Evolutionary conservation across 1,284 basidiomycete species (phyloP), one percentile per base, ranked within the genome.

Genomic region (Ustilago sp.): DNA sequence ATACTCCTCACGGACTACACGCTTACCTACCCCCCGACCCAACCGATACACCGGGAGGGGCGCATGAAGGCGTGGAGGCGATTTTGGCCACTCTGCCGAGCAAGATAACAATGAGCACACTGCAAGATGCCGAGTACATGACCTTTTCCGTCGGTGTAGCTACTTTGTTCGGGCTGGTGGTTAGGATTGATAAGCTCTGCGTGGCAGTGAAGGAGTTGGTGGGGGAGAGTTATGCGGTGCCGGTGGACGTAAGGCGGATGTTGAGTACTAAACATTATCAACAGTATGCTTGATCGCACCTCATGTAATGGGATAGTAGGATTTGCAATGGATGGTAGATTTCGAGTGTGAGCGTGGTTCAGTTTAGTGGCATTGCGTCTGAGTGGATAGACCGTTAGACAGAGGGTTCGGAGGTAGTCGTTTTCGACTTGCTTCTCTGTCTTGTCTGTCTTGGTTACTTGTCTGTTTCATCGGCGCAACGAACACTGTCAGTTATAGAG

Each of bases 151-250:
- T 82, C 4, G 93, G 92, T 11, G 90, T 92, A 32, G 89, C 91
- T 0, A 92, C 91, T 1, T 88, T 91, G 0, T 93, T 90, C 73
- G 89, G 89, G 0, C 89, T 93, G 57, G 87, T 93, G 36, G 89
- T 89, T 12, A 88, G 91, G 5, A 85, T 93, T 45, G 93, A 93
- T 78, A 87, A 89, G 64, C 86, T 93, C 54, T 92, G 93, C 91
- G 80, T 93, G 1, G 92, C 92, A 2, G 89, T 90, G 15, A 93
- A 93, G 82, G 91, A 93, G 82, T 87, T 93, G 56, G 92, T 93
- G 0, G 93, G 92, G 0, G 92, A 93, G 83, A 91, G 92, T 76
- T 93, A 92, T 32, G 66, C 71, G 0, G 71, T 83, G 28, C 67
- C 77, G 0, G 68, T 60, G 4, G 77, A 79, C 23, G 70, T 77